Conservation (phyloP, 2,329 filamentous ascomycete genomes). For the Davidsoniella neocaledoniae region DNA sequence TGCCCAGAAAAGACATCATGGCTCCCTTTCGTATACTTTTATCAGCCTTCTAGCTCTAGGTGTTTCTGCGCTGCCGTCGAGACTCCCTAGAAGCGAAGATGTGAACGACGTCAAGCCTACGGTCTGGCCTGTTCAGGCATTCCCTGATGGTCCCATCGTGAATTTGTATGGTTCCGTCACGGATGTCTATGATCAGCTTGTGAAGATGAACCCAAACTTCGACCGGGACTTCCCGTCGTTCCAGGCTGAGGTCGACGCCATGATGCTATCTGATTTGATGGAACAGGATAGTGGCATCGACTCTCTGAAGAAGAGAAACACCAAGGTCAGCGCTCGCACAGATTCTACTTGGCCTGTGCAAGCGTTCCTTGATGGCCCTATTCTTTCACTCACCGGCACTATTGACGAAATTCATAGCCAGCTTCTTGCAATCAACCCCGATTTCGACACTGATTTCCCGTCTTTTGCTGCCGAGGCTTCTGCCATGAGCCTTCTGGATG, state of each 20-base stretch:
- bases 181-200: constrained; percentile 13
- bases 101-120: background rate
- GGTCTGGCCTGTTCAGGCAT: constrained; percentile 14
- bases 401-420: constrained; percentile 14
- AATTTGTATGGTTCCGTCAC: constrained; percentile 14
- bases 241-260: constrained; percentile 8
- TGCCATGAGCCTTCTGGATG: too few relatives aligned
- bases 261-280: constrained; percentile 1
- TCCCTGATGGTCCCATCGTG: constrained; percentile 11
- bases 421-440: constrained; percentile 13
- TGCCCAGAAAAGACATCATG: background rate
- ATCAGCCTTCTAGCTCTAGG: constrained; percentile 6
- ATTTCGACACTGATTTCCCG: constrained; percentile 13
- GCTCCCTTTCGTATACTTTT: constrained; percentile 7
- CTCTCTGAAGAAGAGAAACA: too few relatives aligned
- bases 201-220: constrained; percentile 14
- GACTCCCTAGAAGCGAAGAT: background rate
- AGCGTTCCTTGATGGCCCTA: background rate
- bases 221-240: constrained; percentile 12
- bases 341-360: background rate
- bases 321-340: too few relatives aligned
- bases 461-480: too few relatives aligned
- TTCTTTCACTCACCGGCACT: constrained; percentile 11
- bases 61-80: constrained; percentile 1
- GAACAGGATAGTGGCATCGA: background rate